Base-by-base conservation (phyloP, 2,329 filamentous ascomycete genomes). In the Epichloe gansuensis region DNA sequence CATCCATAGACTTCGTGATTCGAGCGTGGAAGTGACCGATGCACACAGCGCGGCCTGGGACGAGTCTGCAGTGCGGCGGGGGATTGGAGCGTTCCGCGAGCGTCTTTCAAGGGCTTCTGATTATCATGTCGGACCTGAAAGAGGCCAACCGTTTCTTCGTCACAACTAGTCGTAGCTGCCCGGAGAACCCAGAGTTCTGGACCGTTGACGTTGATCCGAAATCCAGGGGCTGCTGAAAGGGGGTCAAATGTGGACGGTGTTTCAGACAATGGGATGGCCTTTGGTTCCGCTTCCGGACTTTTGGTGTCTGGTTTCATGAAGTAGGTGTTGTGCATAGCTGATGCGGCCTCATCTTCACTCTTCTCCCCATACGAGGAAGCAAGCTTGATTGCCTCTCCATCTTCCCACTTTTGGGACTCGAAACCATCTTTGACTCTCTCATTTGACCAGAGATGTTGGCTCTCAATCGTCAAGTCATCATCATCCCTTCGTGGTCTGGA, bases 1-100 rank as follows among this genome's bases (percentile, higher is more conserved):
- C 12, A 42, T 37, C 55, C 55, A 57, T 34, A 57, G 51, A 41
- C 35, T 44, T n/a, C 25, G 28, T 21, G 55, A 55, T 15, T 44
- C 34, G 15, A 56, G 34, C 8, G 12, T 12, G 31, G 41, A 31
- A 54, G 52, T 13, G 51, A 28, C 21, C 13, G 8, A 8, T 28
- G 45, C 34, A 28, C 25, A 15, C 6, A 5, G 42, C 46, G 50
- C 13, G 46, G 37, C 17, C 45, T 50, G 11, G 49, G 52, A 21
- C 54, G 54, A 13, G 39, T 52, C n/a, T 6, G 39, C 41, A 47
- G 37, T 3, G 52, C 49, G 7, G 51, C 45, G 38, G 51, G n/a
- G 12, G 25, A 9, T 42, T 48, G 38, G 21, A 17, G 28, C 4
- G 45, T 25, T 44, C 28, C 23, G 7, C 38, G 51, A 21, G 17